Evolutionary conservation across 306 rosid genomes (phyloP), one percentile per base, ranked within the genome.

Genomic region (Argentina anserina): DNA sequence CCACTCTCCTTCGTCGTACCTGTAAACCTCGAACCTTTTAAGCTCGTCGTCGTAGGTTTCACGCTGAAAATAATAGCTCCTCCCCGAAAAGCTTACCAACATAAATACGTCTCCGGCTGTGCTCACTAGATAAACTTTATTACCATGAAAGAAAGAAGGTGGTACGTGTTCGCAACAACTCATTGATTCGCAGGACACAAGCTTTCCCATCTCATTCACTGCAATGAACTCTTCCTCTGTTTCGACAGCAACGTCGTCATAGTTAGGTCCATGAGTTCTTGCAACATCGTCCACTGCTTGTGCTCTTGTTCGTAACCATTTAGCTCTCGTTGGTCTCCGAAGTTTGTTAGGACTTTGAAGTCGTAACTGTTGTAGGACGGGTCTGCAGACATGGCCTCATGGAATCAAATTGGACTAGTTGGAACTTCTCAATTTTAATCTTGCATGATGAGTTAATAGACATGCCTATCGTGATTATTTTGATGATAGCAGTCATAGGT

Each of bases 401-500:
- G n/a, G n/a, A n/a, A n/a, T n/a, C 29, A 15, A 10, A 34, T 61
- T 69, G 63, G 62, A n/a, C 59, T 52, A 8, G 59, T 23, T 23
- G 55, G n/a, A 8, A 23, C 28, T 53, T 52, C 46, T 65, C 71
- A 4, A 15, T 29, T 50, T 56, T 77, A 47, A 71, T 71, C 45
- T 53, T 75, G 7, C 43, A 45, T 6, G 42, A 72, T 56, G 58
- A 37, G 67, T 80, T 77, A 49, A 33, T 65, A 83, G 61, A 81
- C 75, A 37, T 66, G 66, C 25, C 20, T 21, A 18, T 36, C 21
- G 26, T 71, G 52, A 9, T 34, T 31, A 28, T 40, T 80, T 81
- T 37, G 66, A 59, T 23, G 73, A 72, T 68, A 14, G 47, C 84
- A 93, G 98, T 93, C 78, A 31, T 85, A 45, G 91, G 91, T 28